Percentiles rank a stretch among this genome's conserved stretches.
phyloP scores from a whole-genome alignment of 2,329 filamentous ascomycete species.

The Ceratocystis huliohia region DNA sequence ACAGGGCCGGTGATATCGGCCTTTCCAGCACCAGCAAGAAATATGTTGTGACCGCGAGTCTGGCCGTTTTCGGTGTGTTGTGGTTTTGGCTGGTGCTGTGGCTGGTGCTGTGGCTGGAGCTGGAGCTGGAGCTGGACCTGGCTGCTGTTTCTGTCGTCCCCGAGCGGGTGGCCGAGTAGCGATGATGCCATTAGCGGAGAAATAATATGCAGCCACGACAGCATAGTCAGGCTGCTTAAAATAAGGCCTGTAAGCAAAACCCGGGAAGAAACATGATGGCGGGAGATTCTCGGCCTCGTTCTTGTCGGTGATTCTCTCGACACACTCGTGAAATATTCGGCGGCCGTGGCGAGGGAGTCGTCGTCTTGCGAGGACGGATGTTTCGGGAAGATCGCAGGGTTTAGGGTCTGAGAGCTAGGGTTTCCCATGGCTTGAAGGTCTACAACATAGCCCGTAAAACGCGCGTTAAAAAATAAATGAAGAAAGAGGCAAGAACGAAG shows the following conservation, averaged over 20 bases:
- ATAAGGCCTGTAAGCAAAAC: background rate
- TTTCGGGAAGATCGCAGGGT: background rate
- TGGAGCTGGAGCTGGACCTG: background rate
- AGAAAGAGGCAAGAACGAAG: background rate
- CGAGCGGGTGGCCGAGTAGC: background rate
- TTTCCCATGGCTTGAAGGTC: background rate
- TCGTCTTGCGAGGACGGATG: background rate
- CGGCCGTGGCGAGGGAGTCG: background rate
- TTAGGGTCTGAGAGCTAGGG: background rate
- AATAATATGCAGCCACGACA: background rate
- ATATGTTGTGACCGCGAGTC: conserved; percentile 23
- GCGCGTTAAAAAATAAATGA: background rate
- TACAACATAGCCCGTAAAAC: background rate
- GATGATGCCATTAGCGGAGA: background rate
- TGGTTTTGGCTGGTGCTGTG: background rate
- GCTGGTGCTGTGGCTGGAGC: background rate
- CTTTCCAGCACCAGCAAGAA: conserved; percentile 44
- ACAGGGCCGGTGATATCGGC: conserved; percentile 58
- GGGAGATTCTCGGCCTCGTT: background rate
- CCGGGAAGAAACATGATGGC: background rate
- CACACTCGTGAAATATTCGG: background rate
- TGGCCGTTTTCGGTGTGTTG: background rate
- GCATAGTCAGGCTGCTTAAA: background rate
- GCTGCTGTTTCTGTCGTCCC: background rate
- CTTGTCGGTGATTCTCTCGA: background rate